Evolutionary conservation across 2,329 filamentous ascomycete species (phyloP), one percentile per base, ranked within the genome.

Genomic region (Balansia obtecta): DNA sequence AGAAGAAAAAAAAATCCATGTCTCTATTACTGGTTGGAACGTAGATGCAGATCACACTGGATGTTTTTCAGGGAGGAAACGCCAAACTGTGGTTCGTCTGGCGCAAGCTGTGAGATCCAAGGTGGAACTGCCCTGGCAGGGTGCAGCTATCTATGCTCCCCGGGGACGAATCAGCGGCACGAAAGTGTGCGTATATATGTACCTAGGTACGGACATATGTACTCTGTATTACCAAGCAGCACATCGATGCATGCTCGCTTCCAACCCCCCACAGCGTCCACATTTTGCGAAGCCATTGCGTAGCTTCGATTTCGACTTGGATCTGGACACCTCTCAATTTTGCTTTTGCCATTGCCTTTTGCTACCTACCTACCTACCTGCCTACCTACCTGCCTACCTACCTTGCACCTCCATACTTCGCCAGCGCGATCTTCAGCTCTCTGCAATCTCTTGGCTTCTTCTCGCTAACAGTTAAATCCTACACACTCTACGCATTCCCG

Each of bases 211-310:
- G n/a, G n/a, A n/a, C n/a, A 27, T 27, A n/a, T 6, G 22, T 27
- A 27, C 27, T 27, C 27, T 7, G 27, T 27, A 27, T 15, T 15
- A 37, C 34, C 34, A 11, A 13, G 13, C 33, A 15, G 34, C 30
- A 18, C 13, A 45, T 15, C 9, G 22, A 44, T 32, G 22, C 27
- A 45, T 45, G 30, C 55, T 56, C 49, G 52, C 54, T 52, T 52
- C 53, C 45, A 59, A 59, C 57, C 55, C 55, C 53, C 56, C 54
- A 51, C 52, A 49, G 49, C 52, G 56, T 56, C 52, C 46, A 49
- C 52, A 57, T 40, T 53, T 50, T 46, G 44, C 48, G 48, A 45
- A 37, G 30, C 37, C 39, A 48, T 46, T 50, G 43, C 45, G 45
- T 51, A 52, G 45, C 37, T 49, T 27, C 40, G 33, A 18, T 7